These are phyloP conservation scores for Coniochaeta sp. DNA, from an alignment of 2,329 filamentous ascomycete genomes.

Conservation along the genomic window DNA sequence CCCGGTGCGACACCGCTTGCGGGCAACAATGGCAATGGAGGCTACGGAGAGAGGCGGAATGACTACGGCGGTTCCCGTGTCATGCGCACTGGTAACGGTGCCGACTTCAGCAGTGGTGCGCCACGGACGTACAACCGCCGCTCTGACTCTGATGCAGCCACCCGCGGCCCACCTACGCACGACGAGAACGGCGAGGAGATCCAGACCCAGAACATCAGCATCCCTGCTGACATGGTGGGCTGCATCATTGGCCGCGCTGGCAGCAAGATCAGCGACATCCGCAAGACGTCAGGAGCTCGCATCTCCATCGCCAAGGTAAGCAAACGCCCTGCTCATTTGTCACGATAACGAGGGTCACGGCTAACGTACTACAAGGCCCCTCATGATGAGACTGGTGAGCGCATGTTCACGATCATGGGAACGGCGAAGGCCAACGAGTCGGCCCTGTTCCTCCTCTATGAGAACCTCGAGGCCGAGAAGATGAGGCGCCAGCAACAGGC, in stretches of 20 bases:
- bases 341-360: neutral
- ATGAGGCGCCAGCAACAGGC: conserved; percentile 78
- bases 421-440: conserved; percentile 91
- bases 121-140: conserved; percentile 67
- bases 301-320: conserved; percentile 91
- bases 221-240: conserved; percentile 98
- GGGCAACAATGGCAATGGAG: conserved; percentile 35
- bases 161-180: conserved; percentile 76
- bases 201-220: conserved; percentile 99
- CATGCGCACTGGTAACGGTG: conserved; percentile 94
- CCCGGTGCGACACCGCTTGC: conserved; percentile 38
- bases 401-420: conserved; percentile 99
- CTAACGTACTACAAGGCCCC: conserved; percentile 50
- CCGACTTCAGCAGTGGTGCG: conserved; percentile 86
- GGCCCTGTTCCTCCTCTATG: conserved; percentile 91
- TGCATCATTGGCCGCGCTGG: conserved; percentile 96
- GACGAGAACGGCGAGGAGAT: conserved; percentile 97
- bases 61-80: conserved; percentile 62
- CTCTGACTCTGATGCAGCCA: conserved; percentile 74
- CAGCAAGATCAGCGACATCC: conserved; percentile 97
- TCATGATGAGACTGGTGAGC: conserved; percentile 94
- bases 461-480: conserved; percentile 98
- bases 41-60: conserved; percentile 37
- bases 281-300: conserved; percentile 89
- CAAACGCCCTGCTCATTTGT: neutral